Evolutionary conservation across 202 grass and related monocot genomes (phyloP).

Genomic region (Cymbopogon flexuosus): DNA sequence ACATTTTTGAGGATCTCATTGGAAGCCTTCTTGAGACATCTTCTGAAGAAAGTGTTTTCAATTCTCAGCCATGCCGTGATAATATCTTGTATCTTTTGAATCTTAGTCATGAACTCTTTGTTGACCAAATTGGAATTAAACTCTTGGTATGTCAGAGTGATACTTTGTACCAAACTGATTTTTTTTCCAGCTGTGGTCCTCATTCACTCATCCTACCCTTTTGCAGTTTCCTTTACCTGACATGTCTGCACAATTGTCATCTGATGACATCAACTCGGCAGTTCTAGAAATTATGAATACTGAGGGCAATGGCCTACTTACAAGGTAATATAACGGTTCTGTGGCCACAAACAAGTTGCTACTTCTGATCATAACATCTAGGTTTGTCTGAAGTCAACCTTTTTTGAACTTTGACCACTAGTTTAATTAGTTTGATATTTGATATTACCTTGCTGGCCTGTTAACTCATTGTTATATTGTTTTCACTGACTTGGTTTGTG

Average conservation of each 20-base stretch:
- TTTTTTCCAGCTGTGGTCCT: background rate
- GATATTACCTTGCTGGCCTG: background rate
- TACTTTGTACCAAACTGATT: background rate
- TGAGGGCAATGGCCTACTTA: constrained; percentile 49
- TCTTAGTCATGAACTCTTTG: constrained; percentile 73
- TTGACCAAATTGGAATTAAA: constrained; percentile 69
- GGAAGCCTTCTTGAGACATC: constrained; percentile 70
- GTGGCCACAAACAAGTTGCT: constrained; percentile 6
- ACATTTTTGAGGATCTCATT: constrained; percentile 88
- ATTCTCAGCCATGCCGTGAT: constrained; percentile 79
- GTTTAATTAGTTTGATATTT: constrained; percentile 4
- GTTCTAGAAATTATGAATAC: constrained; percentile 60
- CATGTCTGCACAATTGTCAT: constrained; percentile 46
- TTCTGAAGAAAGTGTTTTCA: constrained; percentile 73
- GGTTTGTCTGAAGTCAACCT: background rate
- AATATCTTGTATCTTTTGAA: constrained; percentile 91
- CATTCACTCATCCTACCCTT: constrained; percentile 20
- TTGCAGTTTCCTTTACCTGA: constrained; percentile 56
- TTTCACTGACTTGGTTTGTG: constrained; percentile 6
- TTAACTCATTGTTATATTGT: constrained; percentile 6
- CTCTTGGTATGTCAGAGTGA: constrained; percentile 59
- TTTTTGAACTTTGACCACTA: background rate
- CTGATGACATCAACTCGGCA: constrained; percentile 47
- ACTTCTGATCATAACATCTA: background rate
- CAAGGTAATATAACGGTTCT: constrained; percentile 50